Conservation (phyloP, 2,329 filamentous ascomycete genomes). For the Trichoderma harzianum region DNA sequence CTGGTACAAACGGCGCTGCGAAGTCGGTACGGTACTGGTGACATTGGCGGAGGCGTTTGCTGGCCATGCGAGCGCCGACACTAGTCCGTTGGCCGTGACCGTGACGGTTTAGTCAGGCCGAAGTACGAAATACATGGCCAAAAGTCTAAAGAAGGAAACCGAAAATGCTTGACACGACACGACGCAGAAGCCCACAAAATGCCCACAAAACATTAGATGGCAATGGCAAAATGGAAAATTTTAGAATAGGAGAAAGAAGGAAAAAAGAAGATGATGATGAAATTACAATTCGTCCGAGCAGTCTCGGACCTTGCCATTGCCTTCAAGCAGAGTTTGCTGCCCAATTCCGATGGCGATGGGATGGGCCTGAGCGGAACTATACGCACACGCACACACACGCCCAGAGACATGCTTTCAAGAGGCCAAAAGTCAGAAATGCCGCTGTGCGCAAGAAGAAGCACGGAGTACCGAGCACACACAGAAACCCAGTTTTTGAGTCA, state of each 20-base stretch:
- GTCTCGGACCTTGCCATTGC: no score
- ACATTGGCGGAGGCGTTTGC: not conserved
- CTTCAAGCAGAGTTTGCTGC: not conserved
- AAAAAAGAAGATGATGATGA: no score
- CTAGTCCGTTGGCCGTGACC: not conserved
- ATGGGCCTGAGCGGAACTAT: not conserved
- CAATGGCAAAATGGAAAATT: not conserved
- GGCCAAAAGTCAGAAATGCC: constrained; percentile 7
- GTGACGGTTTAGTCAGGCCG: not conserved
- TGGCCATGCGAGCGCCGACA: not conserved
- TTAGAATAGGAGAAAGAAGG: no score
- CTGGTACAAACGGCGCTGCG: not conserved
- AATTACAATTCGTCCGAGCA: not conserved
- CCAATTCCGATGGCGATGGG: not conserved
- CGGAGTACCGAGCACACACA: not conserved
- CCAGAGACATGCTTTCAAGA: not conserved
- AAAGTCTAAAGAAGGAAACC: not conserved
- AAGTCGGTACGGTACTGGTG: not conserved
- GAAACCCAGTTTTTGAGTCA: not conserved
- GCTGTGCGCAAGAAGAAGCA: not conserved
- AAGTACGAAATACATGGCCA: not conserved
- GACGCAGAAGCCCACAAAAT: not conserved
- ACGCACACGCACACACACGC: not conserved
- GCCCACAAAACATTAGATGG: not conserved
- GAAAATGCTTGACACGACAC: not conserved